Conservation (phyloP, 1,139 yeast genomes). For the Geotrichum siamense region DNA sequence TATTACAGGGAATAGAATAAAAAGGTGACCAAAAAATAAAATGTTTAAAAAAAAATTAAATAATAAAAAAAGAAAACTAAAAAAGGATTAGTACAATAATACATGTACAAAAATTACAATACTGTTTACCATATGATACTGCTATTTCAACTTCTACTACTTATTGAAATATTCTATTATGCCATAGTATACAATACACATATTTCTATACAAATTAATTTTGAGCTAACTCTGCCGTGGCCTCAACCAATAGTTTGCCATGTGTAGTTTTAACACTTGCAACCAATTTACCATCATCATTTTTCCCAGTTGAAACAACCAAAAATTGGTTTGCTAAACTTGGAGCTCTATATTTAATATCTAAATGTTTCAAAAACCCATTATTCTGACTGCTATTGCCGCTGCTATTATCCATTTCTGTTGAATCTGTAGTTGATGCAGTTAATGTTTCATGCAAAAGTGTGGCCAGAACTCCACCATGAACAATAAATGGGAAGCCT, state of each 20-base stretch:
- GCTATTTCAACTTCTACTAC: too few relatives aligned
- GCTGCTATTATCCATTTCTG: slow-evolving; percentile 22
- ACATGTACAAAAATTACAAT: too few relatives aligned
- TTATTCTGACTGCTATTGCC: slow-evolving; percentile 25
- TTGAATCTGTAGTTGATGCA: slow-evolving; percentile 40
- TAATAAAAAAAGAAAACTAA: too few relatives aligned
- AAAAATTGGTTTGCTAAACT: slow-evolving; percentile 76
- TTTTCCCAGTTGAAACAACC: slow-evolving; percentile 46
- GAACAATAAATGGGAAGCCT: slow-evolving; percentile 83
- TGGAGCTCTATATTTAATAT: slow-evolving; percentile 60
- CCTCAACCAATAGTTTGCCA: slow-evolving; percentile 38
- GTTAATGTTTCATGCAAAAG: slow-evolving; percentile 67
- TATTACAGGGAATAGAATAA: too few relatives aligned
- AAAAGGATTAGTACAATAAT: too few relatives aligned
- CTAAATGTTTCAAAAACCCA: slow-evolving; percentile 47
- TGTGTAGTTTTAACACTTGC: slow-evolving; percentile 39
- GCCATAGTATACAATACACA: too few relatives aligned
- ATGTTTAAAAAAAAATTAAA: too few relatives aligned
- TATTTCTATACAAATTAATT: too few relatives aligned
- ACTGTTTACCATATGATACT: too few relatives aligned
- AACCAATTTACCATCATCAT: slow-evolving; percentile 26
- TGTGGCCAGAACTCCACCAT: slow-evolving; percentile 86
- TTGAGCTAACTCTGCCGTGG: slow-evolving; percentile 20
- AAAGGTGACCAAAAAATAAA: too few relatives aligned
- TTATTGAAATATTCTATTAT: too few relatives aligned